Conservation (phyloP, 1,284 basidiomycete genomes). For the Schizophyllum commune region DNA sequence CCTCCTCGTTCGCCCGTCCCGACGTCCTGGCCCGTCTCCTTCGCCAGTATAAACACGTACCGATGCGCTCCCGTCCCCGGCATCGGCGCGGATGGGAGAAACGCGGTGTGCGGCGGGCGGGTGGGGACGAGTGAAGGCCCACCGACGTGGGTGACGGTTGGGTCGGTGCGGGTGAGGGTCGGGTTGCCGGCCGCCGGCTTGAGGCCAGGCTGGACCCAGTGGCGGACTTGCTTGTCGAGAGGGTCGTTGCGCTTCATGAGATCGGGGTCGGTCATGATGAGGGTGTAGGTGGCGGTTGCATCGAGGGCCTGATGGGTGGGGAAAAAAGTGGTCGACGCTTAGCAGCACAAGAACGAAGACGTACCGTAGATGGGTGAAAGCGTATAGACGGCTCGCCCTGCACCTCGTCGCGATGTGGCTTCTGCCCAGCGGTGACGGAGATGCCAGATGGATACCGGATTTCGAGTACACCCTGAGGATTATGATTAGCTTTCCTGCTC, state of each 20-base stretch:
- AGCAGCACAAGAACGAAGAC: background rate
- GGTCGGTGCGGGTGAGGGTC: background rate
- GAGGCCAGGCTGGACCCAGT: background rate
- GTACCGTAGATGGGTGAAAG: background rate
- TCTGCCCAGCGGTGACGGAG: background rate
- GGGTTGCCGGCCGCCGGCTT: background rate
- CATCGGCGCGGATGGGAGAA: background rate
- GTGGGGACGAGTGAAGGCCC: background rate
- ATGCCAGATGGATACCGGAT: background rate
- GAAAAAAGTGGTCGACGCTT: background rate
- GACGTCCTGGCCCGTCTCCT: background rate
- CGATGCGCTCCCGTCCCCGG: background rate
- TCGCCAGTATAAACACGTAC: background rate
- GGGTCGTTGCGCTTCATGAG: slow-evolving; percentile 1
- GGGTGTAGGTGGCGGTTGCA: background rate
- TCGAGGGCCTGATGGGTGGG: background rate
- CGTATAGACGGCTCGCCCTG: background rate
- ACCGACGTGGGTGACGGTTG: background rate
- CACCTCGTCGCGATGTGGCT: background rate
- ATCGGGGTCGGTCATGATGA: slow-evolving; percentile 1
- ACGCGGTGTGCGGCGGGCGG: background rate
- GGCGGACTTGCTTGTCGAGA: background rate
- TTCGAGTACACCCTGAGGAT: background rate
- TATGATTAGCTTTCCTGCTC: background rate
- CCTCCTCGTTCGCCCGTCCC: background rate